Evolutionary conservation across 1,284 basidiomycete species (phyloP).

Genomic region (Leccinum subrobustum): DNA sequence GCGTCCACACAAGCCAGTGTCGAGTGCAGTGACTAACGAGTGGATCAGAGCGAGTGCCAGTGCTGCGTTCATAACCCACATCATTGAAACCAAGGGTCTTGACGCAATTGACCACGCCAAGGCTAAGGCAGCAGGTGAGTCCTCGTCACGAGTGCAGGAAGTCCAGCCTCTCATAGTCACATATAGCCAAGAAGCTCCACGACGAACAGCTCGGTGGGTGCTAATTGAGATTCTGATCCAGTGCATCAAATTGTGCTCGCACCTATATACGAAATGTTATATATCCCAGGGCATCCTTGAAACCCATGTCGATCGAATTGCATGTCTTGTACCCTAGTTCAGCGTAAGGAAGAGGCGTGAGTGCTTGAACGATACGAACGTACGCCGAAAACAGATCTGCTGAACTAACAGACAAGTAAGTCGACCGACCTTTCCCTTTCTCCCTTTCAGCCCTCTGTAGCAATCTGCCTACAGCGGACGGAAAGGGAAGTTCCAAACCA

Average conservation of each 20-base stretch:
- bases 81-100: slow-evolving; percentile 54
- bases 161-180: not conserved
- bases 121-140: slow-evolving; percentile 36
- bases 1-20: slow-evolving; percentile 1
- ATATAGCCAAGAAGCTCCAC: slow-evolving; percentile 11
- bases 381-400: not conserved
- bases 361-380: not conserved
- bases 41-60: slow-evolving; percentile 30
- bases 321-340: not conserved
- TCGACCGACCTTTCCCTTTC: slow-evolving; percentile 2
- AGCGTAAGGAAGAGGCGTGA: not conserved
- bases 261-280: slow-evolving; percentile 2
- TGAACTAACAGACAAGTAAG: not conserved
- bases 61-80: slow-evolving; percentile 45
- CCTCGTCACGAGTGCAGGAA: not conserved
- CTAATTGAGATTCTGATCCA: not conserved
- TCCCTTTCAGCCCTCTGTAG: slow-evolving; percentile 26
- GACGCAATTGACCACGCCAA: slow-evolving; percentile 37
- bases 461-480: slow-evolving; percentile 25
- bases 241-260: not conserved
- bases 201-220: not conserved
- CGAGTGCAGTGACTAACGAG: not conserved
- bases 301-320: not conserved
- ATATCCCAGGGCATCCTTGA: not conserved
- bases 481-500: slow-evolving; percentile 12